Evolutionary conservation across 192 early-diverging fungal species (phyloP).

Genomic region (Coemansia sp.): DNA sequence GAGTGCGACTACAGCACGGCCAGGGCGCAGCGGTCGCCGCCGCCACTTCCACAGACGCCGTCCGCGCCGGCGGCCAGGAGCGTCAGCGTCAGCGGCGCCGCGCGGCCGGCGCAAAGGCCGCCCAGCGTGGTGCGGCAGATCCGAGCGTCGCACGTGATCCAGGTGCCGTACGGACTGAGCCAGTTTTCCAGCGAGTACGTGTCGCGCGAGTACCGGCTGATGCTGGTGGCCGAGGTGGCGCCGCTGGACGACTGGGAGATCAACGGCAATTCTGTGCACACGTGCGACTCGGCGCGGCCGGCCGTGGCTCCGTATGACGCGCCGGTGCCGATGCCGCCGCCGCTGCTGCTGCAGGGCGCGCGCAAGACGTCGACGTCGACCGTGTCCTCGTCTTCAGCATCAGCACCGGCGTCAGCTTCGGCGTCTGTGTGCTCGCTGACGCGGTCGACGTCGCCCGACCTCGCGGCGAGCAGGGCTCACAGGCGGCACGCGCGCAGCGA

Average conservation of each 20-base stretch:
- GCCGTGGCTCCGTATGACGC: not conserved
- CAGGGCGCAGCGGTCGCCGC: not conserved
- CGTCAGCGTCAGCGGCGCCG: not conserved
- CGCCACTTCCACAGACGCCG: not conserved
- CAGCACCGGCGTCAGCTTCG: not conserved
- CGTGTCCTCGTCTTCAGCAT: constrained; percentile 1
- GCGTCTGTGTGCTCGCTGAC: not conserved
- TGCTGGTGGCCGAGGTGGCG: constrained; percentile 48
- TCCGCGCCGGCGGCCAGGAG: not conserved
- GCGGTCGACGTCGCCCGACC: not conserved
- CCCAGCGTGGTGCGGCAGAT: constrained; percentile 36
- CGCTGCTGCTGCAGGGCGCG: not conserved
- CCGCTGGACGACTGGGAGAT: constrained; percentile 21
- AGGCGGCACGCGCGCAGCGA: not conserved
- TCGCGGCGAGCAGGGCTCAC: not conserved
- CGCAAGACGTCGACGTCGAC: not conserved
- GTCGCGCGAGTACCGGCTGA: constrained; percentile 54
- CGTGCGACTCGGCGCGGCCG: constrained; percentile 3
- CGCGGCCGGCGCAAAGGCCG: not conserved
- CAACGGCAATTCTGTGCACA: constrained; percentile 18
- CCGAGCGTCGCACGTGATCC: constrained; percentile 36
- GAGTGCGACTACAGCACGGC: not conserved
- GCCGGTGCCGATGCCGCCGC: not conserved
- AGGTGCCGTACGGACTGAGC: constrained; percentile 44
- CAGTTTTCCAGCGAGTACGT: constrained; percentile 50